Base-by-base conservation (phyloP, 1,284 basidiomycete species). In the Leccinum fuscescens region DNA sequence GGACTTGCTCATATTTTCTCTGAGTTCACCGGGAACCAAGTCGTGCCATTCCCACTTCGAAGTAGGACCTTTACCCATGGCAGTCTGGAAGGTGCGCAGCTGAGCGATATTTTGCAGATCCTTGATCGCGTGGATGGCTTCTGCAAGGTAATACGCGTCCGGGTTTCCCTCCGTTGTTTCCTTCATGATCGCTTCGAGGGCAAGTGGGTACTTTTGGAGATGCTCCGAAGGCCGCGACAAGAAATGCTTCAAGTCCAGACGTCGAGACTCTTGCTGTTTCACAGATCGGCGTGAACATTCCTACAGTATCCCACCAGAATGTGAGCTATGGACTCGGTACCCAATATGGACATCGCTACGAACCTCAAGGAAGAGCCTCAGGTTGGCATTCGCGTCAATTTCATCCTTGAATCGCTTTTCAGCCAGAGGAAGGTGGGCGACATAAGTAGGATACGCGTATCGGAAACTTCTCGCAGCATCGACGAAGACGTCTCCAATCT, bases 401-500 rank as follows among this genome's bases (percentile, higher is more conserved):
- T 98, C 94, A 27, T 94, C 90, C 72, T 90, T 92, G 73, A 98
- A 79, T 60, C 88, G 79, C 71, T 89, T 89, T 72, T 97, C 94
- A 0, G 94, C 94, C 6, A 90, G 76, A 0, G 95, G 93, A 58
- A 94, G 84, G 67, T 91, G 87, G 3, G 92, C 91, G 22, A 95
- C 85, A 67, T 98, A 98, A 12, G 82, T 80, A 0, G 93, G 92
- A 74, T 99, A 99, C 3, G 89, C 86, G 7, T 86, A 79, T 37
- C 91, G 83, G 79, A 98, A 98, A 69, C 96, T 92, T 1, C 92
- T 88, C 0, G 94, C 94, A 0, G 93, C 90, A 15, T 89, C 86
- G 54, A 98, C 78, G 70, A 98, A 93, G 56, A 98, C 86, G 71
- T 98, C 95, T 0, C 96, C 96, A 51, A 98, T 91, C 51, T 82